phyloP scores from a whole-genome alignment of 257 asterid species.

The Nicotiana undulata region DNA sequence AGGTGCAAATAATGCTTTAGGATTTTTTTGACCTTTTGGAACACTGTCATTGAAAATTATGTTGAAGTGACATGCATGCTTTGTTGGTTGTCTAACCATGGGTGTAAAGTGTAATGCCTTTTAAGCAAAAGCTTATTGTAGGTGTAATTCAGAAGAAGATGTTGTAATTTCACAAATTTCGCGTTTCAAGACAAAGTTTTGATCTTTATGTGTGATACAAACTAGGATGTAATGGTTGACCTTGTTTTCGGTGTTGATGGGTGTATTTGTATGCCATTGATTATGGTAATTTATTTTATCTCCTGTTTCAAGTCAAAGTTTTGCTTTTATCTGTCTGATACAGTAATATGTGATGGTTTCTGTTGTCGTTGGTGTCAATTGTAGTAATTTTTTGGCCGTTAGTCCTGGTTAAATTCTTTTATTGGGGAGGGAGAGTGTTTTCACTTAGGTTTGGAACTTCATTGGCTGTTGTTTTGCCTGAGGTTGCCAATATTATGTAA shows the following conservation, averaged over 20 bases:
- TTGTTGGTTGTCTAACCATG: too few species aligned
- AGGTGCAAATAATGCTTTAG: too few species aligned
- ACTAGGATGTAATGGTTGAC: not conserved
- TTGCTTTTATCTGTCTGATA: not conserved
- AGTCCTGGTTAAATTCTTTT: not conserved
- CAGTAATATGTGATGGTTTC: not conserved
- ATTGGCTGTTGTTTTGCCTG: not conserved
- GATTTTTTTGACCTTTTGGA: too few species aligned
- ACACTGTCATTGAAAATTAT: too few species aligned
- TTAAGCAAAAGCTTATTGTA: too few species aligned
- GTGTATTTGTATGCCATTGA: not conserved
- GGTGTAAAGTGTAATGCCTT: too few species aligned
- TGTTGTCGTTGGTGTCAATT: not conserved
- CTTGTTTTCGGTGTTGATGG: not conserved
- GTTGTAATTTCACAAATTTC: too few species aligned
- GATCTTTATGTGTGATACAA: not conserved
- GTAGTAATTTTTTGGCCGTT: not conserved
- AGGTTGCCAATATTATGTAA: not conserved
- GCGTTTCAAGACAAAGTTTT: not conserved
- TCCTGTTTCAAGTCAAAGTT: not conserved
- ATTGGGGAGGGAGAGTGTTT: not conserved
- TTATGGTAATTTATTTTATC: not conserved
- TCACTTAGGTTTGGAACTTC: not conserved
- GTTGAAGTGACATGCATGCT: too few species aligned
- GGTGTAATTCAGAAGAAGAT: too few species aligned